Evolutionary conservation across 129 eudicot genomes (phyloP), one percentile per base, ranked within the genome.

Genomic region (Pulicaria dysenterica): DNA sequence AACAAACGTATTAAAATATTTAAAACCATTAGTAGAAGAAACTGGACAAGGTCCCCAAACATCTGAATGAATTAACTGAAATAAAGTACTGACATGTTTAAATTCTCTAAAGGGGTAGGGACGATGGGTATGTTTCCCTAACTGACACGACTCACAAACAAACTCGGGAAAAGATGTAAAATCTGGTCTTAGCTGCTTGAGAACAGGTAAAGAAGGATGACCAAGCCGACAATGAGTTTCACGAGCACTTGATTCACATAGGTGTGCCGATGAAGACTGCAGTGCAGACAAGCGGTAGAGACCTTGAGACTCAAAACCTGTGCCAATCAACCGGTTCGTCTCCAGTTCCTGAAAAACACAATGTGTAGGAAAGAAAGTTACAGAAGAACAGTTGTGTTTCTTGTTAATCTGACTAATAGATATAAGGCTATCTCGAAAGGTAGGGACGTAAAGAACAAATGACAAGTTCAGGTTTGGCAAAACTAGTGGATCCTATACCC

Each of bases 31-130:
- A 0, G 69, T 14, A 8, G 34, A 40, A 1, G 38, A 42, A 42
- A 39, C 47, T 5, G 51, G 69, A 10, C 69, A 64, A 3, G 69
- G 53, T 5, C 44, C 48, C 67, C 67, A 61, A 5, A 61, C 67
- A 39, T 61, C 31, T 38, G 48, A 39, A 39, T 39, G 48, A n/a
- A 61, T 17, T 3, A 61, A 9, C 8, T 61, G 4, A 61, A 61
- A 61, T 3, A 40, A 39, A 39, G 47, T 58, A 61, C 67, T 13
- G 10, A 38, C 31, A 38, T 6, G 17, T 38, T 6, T 39, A 61
- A 47, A n/a, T 11, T 11, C 67, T 61, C 45, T 13, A 7, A 34
- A 12, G 5, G 67, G 48, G 38, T 61, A 61, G 5, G 67, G 48
- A 13, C 47, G 19, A 3, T 47, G 1, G 11, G 48, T 60, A 4